Evolutionary conservation across 2,329 filamentous ascomycete species (phyloP).

Genomic region (Alternaria sp.): DNA sequence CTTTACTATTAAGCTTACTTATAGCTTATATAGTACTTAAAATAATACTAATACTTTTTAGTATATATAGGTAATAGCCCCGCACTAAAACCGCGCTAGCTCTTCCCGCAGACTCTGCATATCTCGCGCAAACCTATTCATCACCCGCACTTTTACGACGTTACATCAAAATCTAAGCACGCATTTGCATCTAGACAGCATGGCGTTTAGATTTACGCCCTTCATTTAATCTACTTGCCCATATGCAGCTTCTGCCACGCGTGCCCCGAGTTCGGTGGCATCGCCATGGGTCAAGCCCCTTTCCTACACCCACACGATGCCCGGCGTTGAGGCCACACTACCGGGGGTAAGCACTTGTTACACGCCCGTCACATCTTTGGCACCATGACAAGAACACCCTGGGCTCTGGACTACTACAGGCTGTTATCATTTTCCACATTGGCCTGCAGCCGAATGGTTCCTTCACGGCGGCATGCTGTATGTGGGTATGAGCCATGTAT

Average conservation of each 20-base stretch:
- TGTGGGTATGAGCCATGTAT: background rate
- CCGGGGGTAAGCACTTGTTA: background rate
- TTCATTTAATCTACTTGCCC: background rate
- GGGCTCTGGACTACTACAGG: background rate
- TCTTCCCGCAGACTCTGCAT: background rate
- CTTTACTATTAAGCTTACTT: background rate
- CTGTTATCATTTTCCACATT: background rate
- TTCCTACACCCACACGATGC: background rate
- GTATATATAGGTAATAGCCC: background rate
- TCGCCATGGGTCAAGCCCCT: background rate
- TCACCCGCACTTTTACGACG: background rate
- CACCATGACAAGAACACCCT: background rate
- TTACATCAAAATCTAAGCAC: background rate
- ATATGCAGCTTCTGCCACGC: background rate
- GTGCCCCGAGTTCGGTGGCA: background rate
- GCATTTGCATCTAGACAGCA: background rate
- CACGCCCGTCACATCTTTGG: background rate
- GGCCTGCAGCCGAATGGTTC: background rate
- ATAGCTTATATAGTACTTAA: background rate
- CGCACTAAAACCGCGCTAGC: background rate
- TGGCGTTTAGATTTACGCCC: background rate
- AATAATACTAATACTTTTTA: background rate
- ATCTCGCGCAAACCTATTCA: background rate
- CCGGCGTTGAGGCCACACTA: background rate
- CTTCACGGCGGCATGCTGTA: background rate